These are phyloP conservation scores for Coleophoma cylindrospora DNA, from an alignment of 2,329 filamentous ascomycete genomes.

Conservation along the genomic window DNA sequence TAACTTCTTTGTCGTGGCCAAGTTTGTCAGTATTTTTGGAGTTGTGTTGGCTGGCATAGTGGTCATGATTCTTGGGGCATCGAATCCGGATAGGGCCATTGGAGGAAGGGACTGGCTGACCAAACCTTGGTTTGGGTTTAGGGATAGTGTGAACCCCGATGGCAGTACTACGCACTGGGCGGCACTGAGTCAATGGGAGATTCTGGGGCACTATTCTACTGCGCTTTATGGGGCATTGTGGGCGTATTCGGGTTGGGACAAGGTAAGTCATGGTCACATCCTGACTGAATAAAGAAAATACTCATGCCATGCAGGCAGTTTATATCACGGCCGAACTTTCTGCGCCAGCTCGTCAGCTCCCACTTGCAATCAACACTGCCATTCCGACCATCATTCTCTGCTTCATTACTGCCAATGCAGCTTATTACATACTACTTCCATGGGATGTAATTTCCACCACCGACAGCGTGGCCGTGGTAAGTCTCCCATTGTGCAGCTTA, in stretches of 20 bases:
- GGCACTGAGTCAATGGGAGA: constrained; percentile 49
- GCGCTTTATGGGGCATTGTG: constrained; percentile 58
- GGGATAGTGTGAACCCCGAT: constrained; percentile 44
- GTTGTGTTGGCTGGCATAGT: constrained; percentile 44
- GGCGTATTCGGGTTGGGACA: constrained; percentile 65
- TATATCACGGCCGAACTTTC: constrained; percentile 50
- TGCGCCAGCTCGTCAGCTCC: constrained; percentile 46
- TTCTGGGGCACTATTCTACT: constrained; percentile 53
- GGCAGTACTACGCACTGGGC: constrained; percentile 27
- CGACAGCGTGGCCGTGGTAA: constrained; percentile 58
- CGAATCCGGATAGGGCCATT: constrained; percentile 28
- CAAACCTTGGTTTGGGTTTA: constrained; percentile 49
- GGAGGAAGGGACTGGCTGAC: constrained; percentile 46
- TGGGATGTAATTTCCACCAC: constrained; percentile 53
- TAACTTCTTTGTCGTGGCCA: constrained; percentile 48
- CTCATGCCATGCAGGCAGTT: constrained; percentile 36
- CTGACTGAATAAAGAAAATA: not conserved
- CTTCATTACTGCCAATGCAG: constrained; percentile 54
- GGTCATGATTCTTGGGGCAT: constrained; percentile 37
- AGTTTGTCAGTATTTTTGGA: constrained; percentile 43
- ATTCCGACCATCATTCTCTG: constrained; percentile 54
- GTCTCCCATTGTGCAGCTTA: constrained; percentile 15
- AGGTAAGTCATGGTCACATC: constrained; percentile 33
- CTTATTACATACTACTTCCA: constrained; percentile 58
- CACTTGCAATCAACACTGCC: constrained; percentile 56